These are phyloP conservation scores for Fusarium phyllophilum DNA, from an alignment of 2,329 filamentous ascomycete species.

Conservation along the genomic window DNA sequence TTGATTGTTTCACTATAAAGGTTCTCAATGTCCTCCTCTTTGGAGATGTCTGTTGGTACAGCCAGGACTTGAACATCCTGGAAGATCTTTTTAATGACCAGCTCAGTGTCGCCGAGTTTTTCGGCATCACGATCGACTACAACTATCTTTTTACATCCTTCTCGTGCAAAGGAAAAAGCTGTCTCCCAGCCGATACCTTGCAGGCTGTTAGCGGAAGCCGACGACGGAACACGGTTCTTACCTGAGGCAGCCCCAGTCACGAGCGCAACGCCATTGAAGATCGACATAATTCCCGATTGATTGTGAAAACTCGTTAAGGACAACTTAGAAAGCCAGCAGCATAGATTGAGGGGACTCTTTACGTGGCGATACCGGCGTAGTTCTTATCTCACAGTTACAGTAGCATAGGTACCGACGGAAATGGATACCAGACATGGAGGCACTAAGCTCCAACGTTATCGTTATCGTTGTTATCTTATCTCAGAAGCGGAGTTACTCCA, in stretches of 20 bases:
- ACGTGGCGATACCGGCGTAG: not conserved
- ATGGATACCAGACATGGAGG: not conserved
- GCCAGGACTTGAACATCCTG: not conserved
- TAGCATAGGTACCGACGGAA: not conserved
- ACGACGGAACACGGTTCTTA: not conserved
- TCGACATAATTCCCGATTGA: not conserved
- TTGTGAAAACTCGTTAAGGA: too few species aligned
- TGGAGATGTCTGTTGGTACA: conserved; percentile 15
- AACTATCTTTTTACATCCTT: not conserved
- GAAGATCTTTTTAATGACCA: not conserved
- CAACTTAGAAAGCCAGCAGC: too few species aligned
- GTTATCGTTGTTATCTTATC: not conserved
- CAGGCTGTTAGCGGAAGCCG: not conserved
- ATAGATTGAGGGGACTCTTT: not conserved
- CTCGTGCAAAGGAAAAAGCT: conserved; percentile 4
- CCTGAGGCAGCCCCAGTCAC: conserved; percentile 20
- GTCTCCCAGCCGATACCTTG: conserved; percentile 10
- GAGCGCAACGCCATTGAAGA: conserved; percentile 19
- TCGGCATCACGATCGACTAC: conserved; percentile 1
- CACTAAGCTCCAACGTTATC: conserved; percentile 11
- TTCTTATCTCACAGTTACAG: not conserved
- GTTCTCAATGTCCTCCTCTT: not conserved
- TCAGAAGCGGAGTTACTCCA: not conserved
- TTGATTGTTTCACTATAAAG: not conserved
- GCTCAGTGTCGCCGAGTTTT: not conserved